These are phyloP conservation scores for Fusarium sp. DNA, from an alignment of 2,329 filamentous ascomycete species.

Conservation along the genomic window DNA sequence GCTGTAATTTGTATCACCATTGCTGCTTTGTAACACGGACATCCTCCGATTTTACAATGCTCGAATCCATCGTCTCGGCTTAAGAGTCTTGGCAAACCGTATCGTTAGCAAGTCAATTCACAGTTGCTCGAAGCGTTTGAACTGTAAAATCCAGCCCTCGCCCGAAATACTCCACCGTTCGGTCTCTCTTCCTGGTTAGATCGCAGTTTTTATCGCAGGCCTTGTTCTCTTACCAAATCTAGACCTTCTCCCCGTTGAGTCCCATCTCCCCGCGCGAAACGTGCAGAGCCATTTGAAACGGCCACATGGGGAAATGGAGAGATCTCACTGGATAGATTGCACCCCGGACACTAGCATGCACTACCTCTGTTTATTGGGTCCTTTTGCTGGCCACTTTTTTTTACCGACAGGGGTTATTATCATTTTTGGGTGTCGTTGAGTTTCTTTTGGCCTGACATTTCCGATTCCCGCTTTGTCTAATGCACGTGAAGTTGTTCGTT, in stretches of 20 bases:
- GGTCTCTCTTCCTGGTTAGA: constrained; percentile 27
- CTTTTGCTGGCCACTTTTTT: not conserved
- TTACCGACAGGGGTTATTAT: not conserved
- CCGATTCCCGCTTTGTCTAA: not conserved
- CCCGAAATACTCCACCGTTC: constrained; percentile 16
- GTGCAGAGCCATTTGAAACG: constrained; percentile 19
- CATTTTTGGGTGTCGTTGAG: not conserved
- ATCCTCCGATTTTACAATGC: not conserved
- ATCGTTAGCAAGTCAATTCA: not conserved
- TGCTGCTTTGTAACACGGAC: not conserved
- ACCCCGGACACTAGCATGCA: not conserved
- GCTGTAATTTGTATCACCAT: not conserved
- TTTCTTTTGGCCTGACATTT: not conserved
- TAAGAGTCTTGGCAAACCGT: not conserved
- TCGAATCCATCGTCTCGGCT: not conserved
- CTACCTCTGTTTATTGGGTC: not conserved
- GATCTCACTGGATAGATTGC: constrained; percentile 21
- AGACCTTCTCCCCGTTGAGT: constrained; percentile 7
- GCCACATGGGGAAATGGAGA: constrained; percentile 31
- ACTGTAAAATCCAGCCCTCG: not conserved
- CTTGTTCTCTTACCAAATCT: not conserved
- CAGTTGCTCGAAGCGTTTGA: not conserved
- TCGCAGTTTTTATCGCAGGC: not conserved
- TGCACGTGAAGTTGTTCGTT: not conserved
- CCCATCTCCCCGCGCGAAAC: constrained; percentile 9